These are phyloP conservation scores for Clarkia xantiana DNA, from an alignment of 345 rosid species.

Conservation along the genomic window DNA sequence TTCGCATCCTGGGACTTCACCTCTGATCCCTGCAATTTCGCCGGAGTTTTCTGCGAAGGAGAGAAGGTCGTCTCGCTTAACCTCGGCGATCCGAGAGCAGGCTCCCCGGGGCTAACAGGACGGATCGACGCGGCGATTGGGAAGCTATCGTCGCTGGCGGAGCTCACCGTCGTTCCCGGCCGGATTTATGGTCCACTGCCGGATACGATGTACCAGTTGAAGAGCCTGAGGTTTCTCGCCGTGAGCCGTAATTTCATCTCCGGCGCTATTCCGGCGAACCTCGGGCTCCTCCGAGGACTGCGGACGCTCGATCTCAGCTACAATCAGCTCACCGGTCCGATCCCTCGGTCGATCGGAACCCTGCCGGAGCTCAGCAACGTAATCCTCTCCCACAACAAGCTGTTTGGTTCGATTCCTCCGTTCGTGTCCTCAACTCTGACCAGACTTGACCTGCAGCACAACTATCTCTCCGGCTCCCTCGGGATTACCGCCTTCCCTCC, in stretches of 20 bases:
- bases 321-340: constrained; percentile 57
- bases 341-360: constrained; percentile 52
- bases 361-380: constrained; percentile 61
- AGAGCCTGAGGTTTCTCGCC: constrained; percentile 64
- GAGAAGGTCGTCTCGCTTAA: constrained; percentile 58
- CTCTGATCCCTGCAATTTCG: constrained; percentile 81
- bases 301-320: constrained; percentile 80
- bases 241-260: constrained; percentile 57
- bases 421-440: constrained; percentile 47
- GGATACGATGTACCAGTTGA: constrained; percentile 35
- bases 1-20: constrained; percentile 92
- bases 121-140: constrained; percentile 67
- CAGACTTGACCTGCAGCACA: constrained; percentile 70
- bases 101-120: constrained; percentile 73
- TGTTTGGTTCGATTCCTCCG: constrained; percentile 64
- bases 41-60: constrained; percentile 68
- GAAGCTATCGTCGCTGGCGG: constrained; percentile 55
- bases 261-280: constrained; percentile 48
- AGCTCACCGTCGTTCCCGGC: constrained; percentile 72
- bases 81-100: constrained; percentile 74
- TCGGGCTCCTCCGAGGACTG: constrained; percentile 50
- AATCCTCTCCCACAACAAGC: constrained; percentile 68
- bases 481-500: constrained; percentile 38
- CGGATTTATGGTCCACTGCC: constrained; percentile 66
- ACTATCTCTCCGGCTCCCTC: constrained; percentile 57